Evolutionary conservation across 805 yeast species (phyloP), one percentile per base, ranked within the genome.

Genomic region (Candida nonsorbophila): DNA sequence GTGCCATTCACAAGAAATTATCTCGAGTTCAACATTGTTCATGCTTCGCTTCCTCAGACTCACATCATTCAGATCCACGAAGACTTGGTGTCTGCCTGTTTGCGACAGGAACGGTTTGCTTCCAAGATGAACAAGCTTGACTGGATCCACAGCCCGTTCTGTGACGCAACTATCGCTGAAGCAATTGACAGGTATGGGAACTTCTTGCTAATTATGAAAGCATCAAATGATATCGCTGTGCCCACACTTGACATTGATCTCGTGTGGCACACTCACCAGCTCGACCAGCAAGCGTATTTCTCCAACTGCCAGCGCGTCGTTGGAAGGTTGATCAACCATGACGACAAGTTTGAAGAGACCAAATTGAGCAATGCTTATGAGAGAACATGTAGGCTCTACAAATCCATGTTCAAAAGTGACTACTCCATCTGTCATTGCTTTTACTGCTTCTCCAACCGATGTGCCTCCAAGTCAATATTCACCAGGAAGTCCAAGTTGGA

Each of bases 241-340:
- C 56, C 58, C 1, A 49, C 55, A 4, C 34, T 52, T 25, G 56
- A 52, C 23, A 49, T 52, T 16, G 55, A 51, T 22, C 35, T 52
- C 25, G 24, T 49, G 3, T 51, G 58, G 58, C 53, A 44, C 22
- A 52, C 58, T 3, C 55, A 52, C 27, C 53, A 46, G 23, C 36
- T 51, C 12, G 22, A 38, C 7, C 30, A 36, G 31, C 27, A 26
- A 24, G 22, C 30, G 18, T 49, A 51, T 28, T 36, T 42, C 21
- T 16, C 19, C 8, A 30, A 34, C 13, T 39, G 46, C 27, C 20
- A 21, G 11, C 6, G 7, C 3, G 17, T 16, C 9, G 22, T 21
- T 8, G 27, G 29, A 6, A 11, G 7, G 1, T 16, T 36, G 27
- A 33, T 47, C 12, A 52, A 48, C 30, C 57, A 53, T 28, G 41